A percentile compares a stretch with the other conserved stretches of the same genome.
These are phyloP conservation scores for Colletotrichum sp. DNA, from an alignment of 2,329 filamentous ascomycete genomes.

Conservation along the genomic window DNA sequence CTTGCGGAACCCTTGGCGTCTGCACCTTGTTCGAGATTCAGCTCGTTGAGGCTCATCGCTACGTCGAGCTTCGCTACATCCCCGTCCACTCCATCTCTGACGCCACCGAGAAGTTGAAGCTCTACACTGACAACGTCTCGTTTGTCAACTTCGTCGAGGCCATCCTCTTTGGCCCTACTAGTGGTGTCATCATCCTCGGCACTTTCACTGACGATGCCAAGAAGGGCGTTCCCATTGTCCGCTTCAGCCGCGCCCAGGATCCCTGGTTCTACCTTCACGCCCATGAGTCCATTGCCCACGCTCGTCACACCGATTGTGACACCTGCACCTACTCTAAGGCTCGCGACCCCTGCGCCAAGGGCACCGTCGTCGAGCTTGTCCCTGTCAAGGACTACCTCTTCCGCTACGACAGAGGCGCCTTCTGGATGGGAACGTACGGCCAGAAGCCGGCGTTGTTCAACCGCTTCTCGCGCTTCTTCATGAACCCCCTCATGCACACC, in stretches of 20 bases:
- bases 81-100: slow-evolving; percentile 45
- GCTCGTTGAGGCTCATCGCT: slow-evolving; percentile 56
- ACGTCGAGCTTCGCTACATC: slow-evolving; percentile 61
- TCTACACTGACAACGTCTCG: background rate
- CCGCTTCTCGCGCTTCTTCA: slow-evolving; percentile 58
- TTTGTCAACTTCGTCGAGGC: slow-evolving; percentile 65
- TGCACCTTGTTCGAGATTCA: slow-evolving; percentile 64
- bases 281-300: slow-evolving; percentile 30
- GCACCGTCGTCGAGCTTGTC: slow-evolving; percentile 23
- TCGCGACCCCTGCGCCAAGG: background rate
- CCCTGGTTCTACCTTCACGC: slow-evolving; percentile 73
- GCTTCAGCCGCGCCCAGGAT: slow-evolving; percentile 59
- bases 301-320: background rate
- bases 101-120: slow-evolving; percentile 46
- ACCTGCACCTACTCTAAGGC: background rate
- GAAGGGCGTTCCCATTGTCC: background rate
- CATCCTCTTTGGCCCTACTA: slow-evolving; percentile 51
- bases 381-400: slow-evolving; percentile 57
- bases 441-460: slow-evolving; percentile 64
- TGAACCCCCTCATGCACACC: slow-evolving; percentile 67
- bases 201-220: slow-evolving; percentile 38
- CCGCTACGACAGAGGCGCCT: slow-evolving; percentile 67
- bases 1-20: slow-evolving; percentile 65
- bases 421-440: slow-evolving; percentile 67
- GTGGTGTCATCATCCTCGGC: slow-evolving; percentile 55